Percentiles rank a stretch among this genome's conserved stretches.
These are phyloP conservation scores for Psilocybe mexicana DNA, from an alignment of 1,284 basidiomycete species.

Conservation along the genomic window DNA sequence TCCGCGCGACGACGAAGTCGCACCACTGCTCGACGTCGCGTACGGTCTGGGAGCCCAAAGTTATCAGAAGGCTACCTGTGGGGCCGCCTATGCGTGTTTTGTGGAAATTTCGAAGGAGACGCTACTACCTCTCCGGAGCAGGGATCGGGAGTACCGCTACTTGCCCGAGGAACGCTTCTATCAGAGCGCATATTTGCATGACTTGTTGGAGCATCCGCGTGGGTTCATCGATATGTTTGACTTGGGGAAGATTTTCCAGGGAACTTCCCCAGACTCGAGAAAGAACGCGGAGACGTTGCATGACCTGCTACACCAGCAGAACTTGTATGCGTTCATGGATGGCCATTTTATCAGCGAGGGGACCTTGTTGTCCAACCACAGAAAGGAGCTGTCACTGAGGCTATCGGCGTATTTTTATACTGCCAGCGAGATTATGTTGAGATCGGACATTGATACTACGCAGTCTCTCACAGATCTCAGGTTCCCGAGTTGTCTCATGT, in stretches of 20 bases:
- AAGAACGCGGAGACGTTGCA: not conserved
- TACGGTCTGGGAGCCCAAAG: not conserved
- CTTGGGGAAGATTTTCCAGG: not conserved
- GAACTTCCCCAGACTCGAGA: not conserved
- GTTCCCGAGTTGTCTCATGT: not conserved
- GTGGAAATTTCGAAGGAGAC: not conserved
- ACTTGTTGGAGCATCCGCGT: not conserved
- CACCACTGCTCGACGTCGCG: not conserved
- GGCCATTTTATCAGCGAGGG: not conserved
- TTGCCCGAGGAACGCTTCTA: not conserved
- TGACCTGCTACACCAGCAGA: not conserved
- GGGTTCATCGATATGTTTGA: not conserved
- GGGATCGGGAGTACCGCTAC: too few relatives aligned
- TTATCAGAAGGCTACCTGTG: not conserved
- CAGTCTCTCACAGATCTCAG: not conserved
- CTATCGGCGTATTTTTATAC: not conserved
- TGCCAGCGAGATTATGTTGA: not conserved
- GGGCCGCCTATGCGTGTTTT: not conserved
- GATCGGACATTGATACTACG: not conserved
- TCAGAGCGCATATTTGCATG: not conserved
- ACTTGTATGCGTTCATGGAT: not conserved
- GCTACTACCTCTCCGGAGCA: too few relatives aligned
- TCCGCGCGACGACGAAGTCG: not conserved
- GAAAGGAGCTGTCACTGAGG: not conserved
- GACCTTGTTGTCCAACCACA: not conserved